Evolutionary conservation across 129 eudicot genomes (phyloP).

Genomic region (Erigeron canadensis): DNA sequence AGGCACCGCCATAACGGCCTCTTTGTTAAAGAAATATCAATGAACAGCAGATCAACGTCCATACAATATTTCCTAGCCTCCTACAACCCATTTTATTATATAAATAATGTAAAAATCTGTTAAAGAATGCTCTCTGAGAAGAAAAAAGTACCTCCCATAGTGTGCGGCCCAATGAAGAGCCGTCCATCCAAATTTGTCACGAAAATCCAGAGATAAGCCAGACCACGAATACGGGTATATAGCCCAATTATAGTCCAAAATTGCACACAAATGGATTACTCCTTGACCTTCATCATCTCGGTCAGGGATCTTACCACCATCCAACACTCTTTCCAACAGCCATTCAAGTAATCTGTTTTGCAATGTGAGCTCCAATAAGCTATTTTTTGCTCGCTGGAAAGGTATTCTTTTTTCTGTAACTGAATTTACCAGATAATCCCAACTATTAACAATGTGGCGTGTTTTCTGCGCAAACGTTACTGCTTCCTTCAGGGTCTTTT

Average conservation of each 20-base stretch:
- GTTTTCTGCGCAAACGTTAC: constrained; percentile 57
- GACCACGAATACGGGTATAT: constrained; percentile 80
- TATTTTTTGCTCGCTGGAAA: constrained; percentile 58
- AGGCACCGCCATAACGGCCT: too few species aligned
- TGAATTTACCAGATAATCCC: constrained; percentile 53
- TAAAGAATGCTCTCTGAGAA: not conserved
- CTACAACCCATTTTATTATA: not conserved
- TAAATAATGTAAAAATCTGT: not conserved
- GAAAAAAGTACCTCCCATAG: constrained; percentile 68
- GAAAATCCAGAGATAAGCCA: constrained; percentile 81
- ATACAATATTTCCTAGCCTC: not conserved
- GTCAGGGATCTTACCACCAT: constrained; percentile 49
- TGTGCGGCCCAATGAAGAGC: constrained; percentile 99
- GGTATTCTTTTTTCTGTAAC: constrained; percentile 46
- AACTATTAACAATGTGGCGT: constrained; percentile 50
- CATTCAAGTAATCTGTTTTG: constrained; percentile 77
- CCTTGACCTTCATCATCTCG: constrained; percentile 94
- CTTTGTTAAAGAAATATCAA: too few species aligned
- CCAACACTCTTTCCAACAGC: constrained; percentile 74
- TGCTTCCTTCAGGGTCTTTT: constrained; percentile 55
- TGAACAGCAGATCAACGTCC: too few species aligned
- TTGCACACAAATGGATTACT: constrained; percentile 89
- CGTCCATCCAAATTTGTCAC: constrained; percentile 95
- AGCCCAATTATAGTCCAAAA: constrained; percentile 91
- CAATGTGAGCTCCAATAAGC: constrained; percentile 77